Evolutionary conservation across 2,329 filamentous ascomycete genomes (phyloP).

Genomic region (Zymoseptoria tritici): DNA sequence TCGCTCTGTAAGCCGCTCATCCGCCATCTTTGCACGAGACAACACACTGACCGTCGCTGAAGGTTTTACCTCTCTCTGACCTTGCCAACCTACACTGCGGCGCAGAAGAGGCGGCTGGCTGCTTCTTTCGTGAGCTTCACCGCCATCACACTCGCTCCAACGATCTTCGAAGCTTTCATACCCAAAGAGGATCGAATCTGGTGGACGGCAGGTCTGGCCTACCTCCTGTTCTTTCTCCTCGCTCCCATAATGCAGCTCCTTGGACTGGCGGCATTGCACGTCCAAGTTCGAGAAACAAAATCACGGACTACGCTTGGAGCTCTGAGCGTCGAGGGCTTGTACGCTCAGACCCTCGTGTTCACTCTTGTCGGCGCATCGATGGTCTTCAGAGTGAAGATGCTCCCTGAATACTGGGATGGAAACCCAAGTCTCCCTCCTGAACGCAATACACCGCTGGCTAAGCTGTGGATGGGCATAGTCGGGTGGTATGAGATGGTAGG

Average conservation of each 20-base stretch:
- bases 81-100: background rate
- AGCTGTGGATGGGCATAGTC: too few species aligned
- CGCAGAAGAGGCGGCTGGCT: background rate
- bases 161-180: background rate
- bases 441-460: too few species aligned
- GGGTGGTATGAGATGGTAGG: too few species aligned
- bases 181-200: background rate
- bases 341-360: background rate
- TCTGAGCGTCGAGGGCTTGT: background rate
- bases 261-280: background rate
- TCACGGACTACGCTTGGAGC: background rate
- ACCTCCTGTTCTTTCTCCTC: background rate
- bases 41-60: background rate
- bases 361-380: background rate
- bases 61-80: background rate
- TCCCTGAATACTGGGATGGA: too few species aligned
- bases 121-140: background rate
- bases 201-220: background rate
- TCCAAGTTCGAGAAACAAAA: background rate
- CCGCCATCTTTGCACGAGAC: background rate
- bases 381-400: background rate
- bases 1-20: background rate
- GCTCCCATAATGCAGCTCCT: background rate
- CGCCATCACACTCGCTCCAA: background rate
- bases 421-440: too few species aligned